Conservation (phyloP, 2,329 filamentous ascomycete genomes). For the Epichloe brachyelytri region DNA sequence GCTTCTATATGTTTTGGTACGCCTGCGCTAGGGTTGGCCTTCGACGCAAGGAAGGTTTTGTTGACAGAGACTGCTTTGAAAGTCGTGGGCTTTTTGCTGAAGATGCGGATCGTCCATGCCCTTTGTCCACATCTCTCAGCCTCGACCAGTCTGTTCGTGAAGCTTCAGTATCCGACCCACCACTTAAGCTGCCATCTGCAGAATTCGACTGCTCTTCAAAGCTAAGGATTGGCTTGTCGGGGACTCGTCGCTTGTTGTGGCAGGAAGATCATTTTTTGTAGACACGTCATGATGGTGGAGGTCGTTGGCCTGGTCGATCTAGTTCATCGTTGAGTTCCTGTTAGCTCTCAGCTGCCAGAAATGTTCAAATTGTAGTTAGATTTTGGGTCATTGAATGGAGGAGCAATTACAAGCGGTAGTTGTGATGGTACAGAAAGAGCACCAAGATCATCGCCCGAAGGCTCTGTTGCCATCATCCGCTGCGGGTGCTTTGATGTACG, state of each 20-base stretch:
- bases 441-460: conserved; percentile 38
- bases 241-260: conserved; percentile 33
- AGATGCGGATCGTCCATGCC: conserved; percentile 44
- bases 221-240: conserved; percentile 43
- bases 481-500: conserved; percentile 13
- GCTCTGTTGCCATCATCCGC: conserved; percentile 54
- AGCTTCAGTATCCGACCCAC: conserved; percentile 65
- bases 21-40: conserved; percentile 34
- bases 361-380: background rate
- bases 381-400: background rate
- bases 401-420: conserved; percentile 27
- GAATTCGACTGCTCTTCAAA: conserved; percentile 49
- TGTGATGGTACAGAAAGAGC: conserved; percentile 38
- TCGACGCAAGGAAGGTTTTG: conserved; percentile 69
- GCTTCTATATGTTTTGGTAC: conserved; percentile 39
- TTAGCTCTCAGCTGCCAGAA: background rate
- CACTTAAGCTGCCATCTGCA: conserved; percentile 55
- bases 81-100: conserved; percentile 59
- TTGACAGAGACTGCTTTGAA: conserved; percentile 84
- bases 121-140: conserved; percentile 42
- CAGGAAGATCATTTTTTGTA: conserved; percentile 33
- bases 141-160: conserved; percentile 45
- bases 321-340: background rate
- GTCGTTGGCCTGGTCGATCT: conserved; percentile 31
- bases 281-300: conserved; percentile 27